A percentile compares a stretch with the other conserved stretches of the same genome.
Evolutionary conservation across 495 filamentous ascomycete species (phyloP).

Genomic region (Hyphodiscus hymeniophilus): DNA sequence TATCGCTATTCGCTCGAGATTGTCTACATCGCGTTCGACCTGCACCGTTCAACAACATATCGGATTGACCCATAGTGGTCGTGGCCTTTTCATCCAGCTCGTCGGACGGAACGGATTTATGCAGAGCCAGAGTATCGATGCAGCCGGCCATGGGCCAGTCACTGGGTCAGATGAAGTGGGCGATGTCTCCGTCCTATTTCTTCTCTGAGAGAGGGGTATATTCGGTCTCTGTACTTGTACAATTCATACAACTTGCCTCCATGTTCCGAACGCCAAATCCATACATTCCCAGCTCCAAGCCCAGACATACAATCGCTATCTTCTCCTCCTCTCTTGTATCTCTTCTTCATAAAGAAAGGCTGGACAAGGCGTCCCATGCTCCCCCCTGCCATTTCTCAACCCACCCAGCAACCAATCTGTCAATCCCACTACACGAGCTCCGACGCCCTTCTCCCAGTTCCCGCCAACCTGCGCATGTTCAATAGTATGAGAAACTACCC

Average conservation of each 20-base stretch:
- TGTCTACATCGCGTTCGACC: too few relatives aligned
- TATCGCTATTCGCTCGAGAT: too few relatives aligned
- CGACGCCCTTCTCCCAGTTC: slow-evolving; percentile 54
- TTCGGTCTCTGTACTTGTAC: slow-evolving; percentile 8
- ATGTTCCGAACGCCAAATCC: background rate
- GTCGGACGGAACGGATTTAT: too few relatives aligned
- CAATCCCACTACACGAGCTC: slow-evolving; percentile 68
- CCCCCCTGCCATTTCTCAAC: slow-evolving; percentile 29
- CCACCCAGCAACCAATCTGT: slow-evolving; percentile 83
- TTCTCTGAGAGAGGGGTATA: slow-evolving; percentile 12
- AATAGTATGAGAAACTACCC: slow-evolving; percentile 80
- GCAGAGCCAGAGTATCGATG: too few relatives aligned
- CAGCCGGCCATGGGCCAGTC: background rate
- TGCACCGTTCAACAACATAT: too few relatives aligned
- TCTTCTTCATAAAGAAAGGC: slow-evolving; percentile 31
- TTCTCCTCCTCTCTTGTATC: slow-evolving; percentile 37
- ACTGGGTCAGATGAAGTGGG: too few relatives aligned
- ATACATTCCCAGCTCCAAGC: slow-evolving; percentile 13
- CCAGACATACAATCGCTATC: slow-evolving; percentile 29
- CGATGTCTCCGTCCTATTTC: too few relatives aligned
- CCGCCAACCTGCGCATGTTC: slow-evolving; percentile 80
- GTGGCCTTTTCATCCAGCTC: too few relatives aligned
- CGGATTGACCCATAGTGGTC: too few relatives aligned
- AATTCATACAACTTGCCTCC: background rate
- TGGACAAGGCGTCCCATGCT: slow-evolving; percentile 21